Conservation (phyloP, 768 basidiomycete genomes). For the Panaeolus cyanescens region DNA sequence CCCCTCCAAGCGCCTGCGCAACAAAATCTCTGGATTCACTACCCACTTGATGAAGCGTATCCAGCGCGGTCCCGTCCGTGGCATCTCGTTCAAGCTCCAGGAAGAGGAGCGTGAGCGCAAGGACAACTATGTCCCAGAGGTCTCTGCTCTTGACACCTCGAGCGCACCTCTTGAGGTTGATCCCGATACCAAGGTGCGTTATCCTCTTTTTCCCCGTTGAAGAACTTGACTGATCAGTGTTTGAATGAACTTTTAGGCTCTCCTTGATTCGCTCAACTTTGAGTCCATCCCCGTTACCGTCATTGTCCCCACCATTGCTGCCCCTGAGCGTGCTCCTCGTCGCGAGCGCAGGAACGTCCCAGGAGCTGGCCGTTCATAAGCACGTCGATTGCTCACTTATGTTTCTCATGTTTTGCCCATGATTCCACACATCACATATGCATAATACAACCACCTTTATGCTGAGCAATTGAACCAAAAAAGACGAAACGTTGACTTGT, state of each 20-base stretch:
- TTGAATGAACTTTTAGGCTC: slow-evolving; percentile 51
- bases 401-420: background rate
- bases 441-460: background rate
- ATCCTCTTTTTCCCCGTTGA: no score
- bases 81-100: slow-evolving; percentile 99
- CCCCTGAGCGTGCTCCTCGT: slow-evolving; percentile 70
- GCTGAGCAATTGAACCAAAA: background rate
- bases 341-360: slow-evolving; percentile 81
- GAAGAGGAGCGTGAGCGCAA: slow-evolving; percentile 99
- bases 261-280: slow-evolving; percentile 92
- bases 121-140: slow-evolving; percentile 99
- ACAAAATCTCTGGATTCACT: slow-evolving; percentile 99
- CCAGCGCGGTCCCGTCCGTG: slow-evolving; percentile 95
- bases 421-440: slow-evolving; percentile 4
- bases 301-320: slow-evolving; percentile 61
- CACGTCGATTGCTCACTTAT: background rate
- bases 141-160: slow-evolving; percentile 89
- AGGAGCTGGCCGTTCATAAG: slow-evolving; percentile 63
- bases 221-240: no score
- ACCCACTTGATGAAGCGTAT: slow-evolving; percentile 99
- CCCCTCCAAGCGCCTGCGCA: slow-evolving; percentile 97
- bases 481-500: no score
- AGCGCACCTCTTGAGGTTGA: slow-evolving; percentile 83
- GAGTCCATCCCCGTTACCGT: slow-evolving; percentile 84
- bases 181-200: slow-evolving; percentile 84